Base-by-base conservation (phyloP, 441 rosid genomes). In the Bruguiera hainesii region DNA sequence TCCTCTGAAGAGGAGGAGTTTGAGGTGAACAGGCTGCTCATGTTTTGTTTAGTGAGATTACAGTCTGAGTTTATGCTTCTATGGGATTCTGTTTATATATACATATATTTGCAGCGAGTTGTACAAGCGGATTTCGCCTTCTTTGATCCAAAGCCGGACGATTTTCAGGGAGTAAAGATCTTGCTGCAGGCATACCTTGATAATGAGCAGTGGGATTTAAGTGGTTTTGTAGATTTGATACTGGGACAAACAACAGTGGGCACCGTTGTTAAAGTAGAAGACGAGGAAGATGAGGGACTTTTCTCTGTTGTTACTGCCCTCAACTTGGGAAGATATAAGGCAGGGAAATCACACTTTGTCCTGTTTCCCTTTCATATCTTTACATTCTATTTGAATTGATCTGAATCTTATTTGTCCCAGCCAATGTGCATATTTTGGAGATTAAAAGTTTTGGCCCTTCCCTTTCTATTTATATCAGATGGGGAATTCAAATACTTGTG, bases 91-190 rank as follows among this genome's bases (percentile, higher is more conserved):
- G 46, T 10, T 8, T 63, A 66, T 65, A 35, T 74, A 49, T 51
- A 16, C 62, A 6, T 29, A 28, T 60, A 39, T 30, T 63, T 80
- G 70, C 71, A 93, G 97, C 94, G 79, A 65, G 81, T 63, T 69
- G 87, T 89, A 7, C 94, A 91, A 83, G 93, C 91, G 7, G 99
- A 94, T 75, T 91, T 91, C 72, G 92, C 82, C 18, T 94, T 94
- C 83, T 85, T 89, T 75, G 98, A 91, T 79, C 96, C 96, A 4
- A 94, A 89, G 81, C 65, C 84, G 0, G 76, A 80, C 11, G 96
- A 94, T 61, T 94, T 89, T 62, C 89, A 89, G 10, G 92, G 97
- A 9, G 89, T 86, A 65, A 91, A 87, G 87, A 76, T 76, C 7
- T 78, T 91, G 67, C 69, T 91, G 28, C 89, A 80, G 51, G 75